phyloP scores from a whole-genome alignment of 306 rosid species.

The Medicago arabica region DNA sequence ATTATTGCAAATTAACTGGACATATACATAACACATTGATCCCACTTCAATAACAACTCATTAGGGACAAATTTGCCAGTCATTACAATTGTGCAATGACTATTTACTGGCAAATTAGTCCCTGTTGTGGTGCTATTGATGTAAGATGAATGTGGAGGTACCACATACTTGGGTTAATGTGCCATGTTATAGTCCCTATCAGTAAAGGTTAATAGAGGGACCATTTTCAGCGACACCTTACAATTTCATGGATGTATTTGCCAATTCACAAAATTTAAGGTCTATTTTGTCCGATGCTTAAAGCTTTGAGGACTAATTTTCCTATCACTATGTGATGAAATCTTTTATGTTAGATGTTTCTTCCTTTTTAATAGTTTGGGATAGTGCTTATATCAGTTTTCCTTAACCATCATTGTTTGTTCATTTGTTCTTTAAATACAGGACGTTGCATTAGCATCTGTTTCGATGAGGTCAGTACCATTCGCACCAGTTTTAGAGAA shows the following conservation, averaged over 20 bases:
- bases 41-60: not conserved
- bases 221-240: no score
- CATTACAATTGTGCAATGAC: not conserved
- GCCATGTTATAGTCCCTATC: not conserved
- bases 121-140: not conserved
- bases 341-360: not conserved
- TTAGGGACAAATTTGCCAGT: not conserved
- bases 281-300: no score
- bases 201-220: not conserved
- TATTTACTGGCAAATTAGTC: not conserved
- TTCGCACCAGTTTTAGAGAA: constrained; percentile 88
- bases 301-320: no score
- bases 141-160: no score
- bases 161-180: no score
- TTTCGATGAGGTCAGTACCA: constrained; percentile 91
- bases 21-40: not conserved
- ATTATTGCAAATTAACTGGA: not conserved
- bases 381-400: not conserved
- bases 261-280: no score
- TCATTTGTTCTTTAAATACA: constrained; percentile 48
- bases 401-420: constrained; percentile 7
- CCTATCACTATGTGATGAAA: no score
- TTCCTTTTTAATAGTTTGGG: not conserved
- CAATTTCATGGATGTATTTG: no score
- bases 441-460: constrained; percentile 95